Evolutionary conservation across 2,329 filamentous ascomycete genomes (phyloP).

Genomic region (Aschersonia sp.): DNA sequence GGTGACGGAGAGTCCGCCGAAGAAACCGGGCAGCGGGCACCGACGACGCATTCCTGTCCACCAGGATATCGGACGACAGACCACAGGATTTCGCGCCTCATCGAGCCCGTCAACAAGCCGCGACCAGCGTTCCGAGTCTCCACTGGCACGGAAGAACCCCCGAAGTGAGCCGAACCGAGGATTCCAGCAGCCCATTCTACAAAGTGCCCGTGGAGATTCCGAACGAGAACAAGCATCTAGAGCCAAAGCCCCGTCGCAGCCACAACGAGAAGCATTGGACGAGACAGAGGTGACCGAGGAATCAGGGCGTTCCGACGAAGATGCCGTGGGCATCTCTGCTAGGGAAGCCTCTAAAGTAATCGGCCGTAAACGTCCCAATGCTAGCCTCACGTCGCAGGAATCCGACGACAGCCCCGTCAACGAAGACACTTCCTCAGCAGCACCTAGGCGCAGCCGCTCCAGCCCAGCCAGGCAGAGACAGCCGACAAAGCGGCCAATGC

Average conservation of each 20-base stretch:
- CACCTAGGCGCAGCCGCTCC: background rate
- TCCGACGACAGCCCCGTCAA: background rate
- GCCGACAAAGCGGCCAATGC: background rate
- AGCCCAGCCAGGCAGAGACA: background rate
- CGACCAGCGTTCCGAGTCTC: background rate
- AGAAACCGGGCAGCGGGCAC: conserved; percentile 1
- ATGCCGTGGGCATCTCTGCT: background rate
- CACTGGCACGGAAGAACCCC: background rate
- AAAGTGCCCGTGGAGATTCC: too few species aligned
- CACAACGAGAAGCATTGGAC: background rate
- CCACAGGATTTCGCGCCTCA: background rate
- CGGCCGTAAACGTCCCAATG: background rate
- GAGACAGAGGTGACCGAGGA: background rate
- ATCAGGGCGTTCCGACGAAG: background rate
- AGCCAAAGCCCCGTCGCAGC: background rate
- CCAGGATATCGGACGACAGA: background rate
- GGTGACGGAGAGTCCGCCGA: conserved; percentile 1
- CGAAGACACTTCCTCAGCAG: background rate
- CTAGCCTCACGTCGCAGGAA: background rate
- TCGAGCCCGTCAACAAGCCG: background rate
- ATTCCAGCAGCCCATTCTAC: too few species aligned
- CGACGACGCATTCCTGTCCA: background rate
- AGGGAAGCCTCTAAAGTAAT: background rate
- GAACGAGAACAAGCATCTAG: background rate
- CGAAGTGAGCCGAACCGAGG: background rate